Percentiles rank a stretch among this genome's conserved stretches.
These are phyloP conservation scores for Amoebophrya sp. DNA, from an alignment of 169 alveolate species.

Conservation along the genomic window DNA sequence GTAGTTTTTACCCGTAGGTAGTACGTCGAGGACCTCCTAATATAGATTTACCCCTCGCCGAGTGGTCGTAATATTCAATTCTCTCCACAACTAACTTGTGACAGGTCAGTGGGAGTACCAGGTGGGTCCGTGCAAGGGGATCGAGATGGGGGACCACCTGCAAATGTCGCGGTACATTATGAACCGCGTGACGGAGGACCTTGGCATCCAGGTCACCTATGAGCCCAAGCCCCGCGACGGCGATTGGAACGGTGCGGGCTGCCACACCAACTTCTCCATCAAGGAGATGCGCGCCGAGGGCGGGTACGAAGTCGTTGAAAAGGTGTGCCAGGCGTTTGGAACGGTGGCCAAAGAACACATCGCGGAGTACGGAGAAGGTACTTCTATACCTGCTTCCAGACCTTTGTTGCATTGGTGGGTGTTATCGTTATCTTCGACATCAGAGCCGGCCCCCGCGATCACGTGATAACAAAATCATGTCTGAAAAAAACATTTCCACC, in stretches of 20 bases:
- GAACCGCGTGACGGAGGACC: not conserved
- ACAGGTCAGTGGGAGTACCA: slow-evolving; percentile 33
- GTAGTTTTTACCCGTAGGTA: not conserved
- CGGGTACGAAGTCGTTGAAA: slow-evolving; percentile 20
- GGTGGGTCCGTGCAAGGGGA: slow-evolving; percentile 19
- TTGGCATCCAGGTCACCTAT: not conserved
- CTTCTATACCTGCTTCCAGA: no score
- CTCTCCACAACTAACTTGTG: no score
- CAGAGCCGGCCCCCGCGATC: no score
- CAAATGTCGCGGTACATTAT: not conserved
- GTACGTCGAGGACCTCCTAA: not conserved
- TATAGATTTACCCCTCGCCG: no score
- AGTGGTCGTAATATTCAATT: no score
- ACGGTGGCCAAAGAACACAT: slow-evolving; percentile 26
- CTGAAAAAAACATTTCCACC: no score
- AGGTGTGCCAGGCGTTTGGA: slow-evolving; percentile 30
- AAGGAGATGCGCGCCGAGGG: slow-evolving; percentile 20
- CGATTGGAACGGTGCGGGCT: slow-evolving; percentile 32
- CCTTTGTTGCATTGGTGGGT: no score
- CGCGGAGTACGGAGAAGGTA: slow-evolving; percentile 25
- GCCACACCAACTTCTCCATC: slow-evolving; percentile 29
- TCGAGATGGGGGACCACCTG: not conserved
- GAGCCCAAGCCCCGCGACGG: not conserved
- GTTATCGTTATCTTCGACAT: no score
- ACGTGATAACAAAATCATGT: no score